Evolutionary conservation across 768 basidiomycete genomes (phyloP), one percentile per base, ranked within the genome.

Genomic region (Terana coerulea): DNA sequence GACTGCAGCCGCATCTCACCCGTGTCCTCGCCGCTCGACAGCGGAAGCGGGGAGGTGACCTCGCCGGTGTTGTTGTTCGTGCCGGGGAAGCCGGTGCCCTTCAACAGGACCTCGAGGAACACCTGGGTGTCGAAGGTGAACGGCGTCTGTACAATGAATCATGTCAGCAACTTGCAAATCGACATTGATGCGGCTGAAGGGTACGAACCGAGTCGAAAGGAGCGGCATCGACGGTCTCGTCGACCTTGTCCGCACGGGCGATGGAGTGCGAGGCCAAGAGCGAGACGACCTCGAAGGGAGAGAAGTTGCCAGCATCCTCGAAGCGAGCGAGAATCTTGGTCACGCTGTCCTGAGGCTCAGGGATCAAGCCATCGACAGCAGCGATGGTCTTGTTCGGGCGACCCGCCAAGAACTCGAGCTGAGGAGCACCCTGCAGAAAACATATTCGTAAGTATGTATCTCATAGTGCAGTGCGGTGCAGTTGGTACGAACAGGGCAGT

Each of bases 1-100:
- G 75, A 77, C 55, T 73, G 70, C 26, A 79, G 61, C 30, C 75
- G 73, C 22, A 79, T 61, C 55, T 72, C 73, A 30, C 75, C 74
- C 3, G 35, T 44, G 51, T 52, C 51, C 4, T 24, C 40, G 30
- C 51, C 51, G 5, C 15, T 24, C 44, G 9, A n/a, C 5, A 26
- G 7, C 14, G 53, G 56, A 29, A 76, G 61, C 15, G 73, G 67
- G 1, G 73, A 70, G 46, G 65, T 34, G 3, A 70, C 71, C 53
- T 76, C 72, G 35, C 74, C 75, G 25, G 63, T 56, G 56, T 71
- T 71, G 15, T 64, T 64, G 24, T 63, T 64, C 15, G 64, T 64
- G 12, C 75, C 73, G 41, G 58, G 54, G 54, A 61, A 64, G 22
- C 49, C 51, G 28, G 30, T 30, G n/a, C 63, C 63, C 26, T 53